Conservation (phyloP, 2,329 filamentous ascomycete species). For the Talaromyces atroroseus region DNA sequence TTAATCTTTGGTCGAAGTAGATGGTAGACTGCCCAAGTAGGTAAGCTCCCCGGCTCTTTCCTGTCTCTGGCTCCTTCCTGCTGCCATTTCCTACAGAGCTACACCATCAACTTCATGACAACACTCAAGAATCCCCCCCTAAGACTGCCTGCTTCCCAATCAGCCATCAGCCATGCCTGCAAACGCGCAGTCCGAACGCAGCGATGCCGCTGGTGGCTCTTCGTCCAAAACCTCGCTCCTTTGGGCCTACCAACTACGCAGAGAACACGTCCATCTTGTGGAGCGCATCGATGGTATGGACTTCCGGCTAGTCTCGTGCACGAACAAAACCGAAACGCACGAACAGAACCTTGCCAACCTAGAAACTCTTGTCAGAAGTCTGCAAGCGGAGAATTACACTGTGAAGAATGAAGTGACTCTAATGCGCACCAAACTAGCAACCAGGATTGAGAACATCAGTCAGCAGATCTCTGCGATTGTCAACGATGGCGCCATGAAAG, state of each 20-base stretch:
- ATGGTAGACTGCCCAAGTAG: not conserved
- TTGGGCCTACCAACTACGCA: constrained; percentile 36
- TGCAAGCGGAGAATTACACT: constrained; percentile 11
- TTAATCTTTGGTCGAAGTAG: not conserved
- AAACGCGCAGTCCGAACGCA: not conserved
- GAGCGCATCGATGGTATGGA: constrained; percentile 22
- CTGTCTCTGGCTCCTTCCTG: constrained; percentile 6
- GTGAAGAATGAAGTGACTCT: constrained; percentile 11
- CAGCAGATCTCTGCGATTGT: constrained; percentile 4
- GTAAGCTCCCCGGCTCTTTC: constrained; percentile 3
- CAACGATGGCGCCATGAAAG: not conserved
- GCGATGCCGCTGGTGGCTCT: constrained; percentile 2
- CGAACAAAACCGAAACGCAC: not conserved
- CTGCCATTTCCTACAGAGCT: not conserved
- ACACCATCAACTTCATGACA: too few relatives aligned
- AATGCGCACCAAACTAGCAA: constrained; percentile 1
- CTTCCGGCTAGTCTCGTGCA: constrained; percentile 13
- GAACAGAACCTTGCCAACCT: constrained; percentile 10
- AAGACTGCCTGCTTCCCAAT: too few relatives aligned
- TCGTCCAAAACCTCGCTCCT: constrained; percentile 24
- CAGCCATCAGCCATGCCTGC: not conserved
- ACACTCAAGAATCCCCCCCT: too few relatives aligned
- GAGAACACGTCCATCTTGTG: constrained; percentile 29
- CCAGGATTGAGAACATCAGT: constrained; percentile 6
- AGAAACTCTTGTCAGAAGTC: constrained; percentile 6